A percentile compares a stretch with the other conserved stretches of the same genome.
Conservation (phyloP, 202 grass and related monocot genomes). For the Musa balbisiana region DNA sequence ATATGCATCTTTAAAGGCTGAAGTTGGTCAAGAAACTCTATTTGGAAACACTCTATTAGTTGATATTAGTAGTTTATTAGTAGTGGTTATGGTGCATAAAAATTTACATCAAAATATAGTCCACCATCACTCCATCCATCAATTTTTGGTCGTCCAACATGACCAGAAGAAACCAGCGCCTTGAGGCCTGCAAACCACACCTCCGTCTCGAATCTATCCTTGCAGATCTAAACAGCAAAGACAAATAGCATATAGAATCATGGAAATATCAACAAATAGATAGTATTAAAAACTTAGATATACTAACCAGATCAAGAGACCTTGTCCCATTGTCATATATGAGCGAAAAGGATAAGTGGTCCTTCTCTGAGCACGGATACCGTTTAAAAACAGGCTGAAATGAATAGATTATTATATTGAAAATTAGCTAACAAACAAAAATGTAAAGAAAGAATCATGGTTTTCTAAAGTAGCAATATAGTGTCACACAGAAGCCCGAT, state of each 20-base stretch:
- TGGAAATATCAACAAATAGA: not conserved
- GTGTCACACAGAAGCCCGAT: not conserved
- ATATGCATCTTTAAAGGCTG: conserved; percentile 9
- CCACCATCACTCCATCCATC: conserved; percentile 22
- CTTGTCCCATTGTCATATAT: conserved; percentile 14
- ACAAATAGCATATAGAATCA: not conserved
- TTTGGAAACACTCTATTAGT: conserved; percentile 1
- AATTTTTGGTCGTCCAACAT: conserved; percentile 22
- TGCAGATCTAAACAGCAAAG: conserved; percentile 14
- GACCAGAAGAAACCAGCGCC: conserved; percentile 8
- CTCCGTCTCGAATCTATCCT: conserved; percentile 22
- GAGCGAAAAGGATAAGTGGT: conserved; percentile 19
- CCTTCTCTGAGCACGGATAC: conserved; percentile 8
- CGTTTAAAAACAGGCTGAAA: conserved; percentile 13
- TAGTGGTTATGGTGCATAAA: not conserved
- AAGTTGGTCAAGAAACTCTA: not conserved
- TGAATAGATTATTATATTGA: not conserved
- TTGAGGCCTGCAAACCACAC: conserved; percentile 17
- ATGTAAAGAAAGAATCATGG: not conserved
- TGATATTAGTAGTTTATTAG: not conserved
- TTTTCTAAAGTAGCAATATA: not conserved
- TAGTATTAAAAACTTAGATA: not conserved
- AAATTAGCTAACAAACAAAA: not conserved
- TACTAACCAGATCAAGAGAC: conserved; percentile 21
- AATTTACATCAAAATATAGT: conserved; percentile 25